phyloP scores from a whole-genome alignment of 2,329 filamentous ascomycete species.

The Scortechinia acanthostroma region DNA sequence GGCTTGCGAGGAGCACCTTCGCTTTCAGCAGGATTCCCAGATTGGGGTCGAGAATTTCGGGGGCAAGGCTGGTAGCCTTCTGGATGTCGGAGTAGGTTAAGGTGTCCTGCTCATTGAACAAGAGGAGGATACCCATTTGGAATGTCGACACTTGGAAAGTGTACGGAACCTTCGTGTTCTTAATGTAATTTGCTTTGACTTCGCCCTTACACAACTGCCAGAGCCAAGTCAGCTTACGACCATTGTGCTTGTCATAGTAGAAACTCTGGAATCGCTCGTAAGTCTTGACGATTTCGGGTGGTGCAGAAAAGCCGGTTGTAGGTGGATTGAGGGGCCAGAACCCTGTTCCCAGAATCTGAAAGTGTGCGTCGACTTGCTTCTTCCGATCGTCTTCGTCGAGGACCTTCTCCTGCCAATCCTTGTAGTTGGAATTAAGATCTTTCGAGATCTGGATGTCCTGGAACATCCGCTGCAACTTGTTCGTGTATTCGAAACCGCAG shows the following conservation, averaged over 20 bases:
- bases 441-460: slow-evolving; percentile 99
- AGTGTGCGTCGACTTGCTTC: slow-evolving; percentile 74
- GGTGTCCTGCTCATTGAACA: slow-evolving; percentile 87
- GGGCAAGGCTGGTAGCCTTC: slow-evolving; percentile 70
- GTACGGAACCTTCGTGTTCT: slow-evolving; percentile 80
- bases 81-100: slow-evolving; percentile 84
- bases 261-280: slow-evolving; percentile 85
- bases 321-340: slow-evolving; percentile 93
- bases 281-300: slow-evolving; percentile 75
- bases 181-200: slow-evolving; percentile 87
- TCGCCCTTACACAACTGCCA: slow-evolving; percentile 99
- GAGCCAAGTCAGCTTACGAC: slow-evolving; percentile 92
- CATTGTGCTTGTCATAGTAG: slow-evolving; percentile 94
- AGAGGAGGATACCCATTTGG: slow-evolving; percentile 89
- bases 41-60: slow-evolving; percentile 80
- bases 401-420: slow-evolving; percentile 65
- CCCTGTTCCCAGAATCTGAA: slow-evolving; percentile 87
- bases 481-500: slow-evolving; percentile 97
- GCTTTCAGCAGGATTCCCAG: slow-evolving; percentile 84
- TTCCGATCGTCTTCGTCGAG: slow-evolving; percentile 59
- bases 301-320: slow-evolving; percentile 80
- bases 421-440: slow-evolving; percentile 85
- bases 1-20: slow-evolving; percentile 72
- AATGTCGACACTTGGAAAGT: slow-evolving; percentile 97
- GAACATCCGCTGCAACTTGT: slow-evolving; percentile 99